Conservation (phyloP, 2,329 filamentous ascomycete genomes). For the Tympanopsis confertula region DNA sequence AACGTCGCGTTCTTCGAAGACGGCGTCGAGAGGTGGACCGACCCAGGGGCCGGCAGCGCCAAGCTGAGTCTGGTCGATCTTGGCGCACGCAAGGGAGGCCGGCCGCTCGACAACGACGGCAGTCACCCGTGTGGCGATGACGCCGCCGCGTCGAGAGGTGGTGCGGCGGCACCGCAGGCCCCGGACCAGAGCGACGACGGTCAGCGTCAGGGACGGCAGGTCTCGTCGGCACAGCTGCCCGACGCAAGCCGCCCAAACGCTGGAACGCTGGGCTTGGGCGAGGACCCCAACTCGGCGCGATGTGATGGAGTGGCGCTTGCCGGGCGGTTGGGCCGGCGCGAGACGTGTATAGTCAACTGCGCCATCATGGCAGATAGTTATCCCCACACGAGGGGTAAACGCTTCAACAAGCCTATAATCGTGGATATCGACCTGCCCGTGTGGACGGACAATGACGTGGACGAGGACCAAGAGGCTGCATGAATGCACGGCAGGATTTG, state of each 20-base stretch:
- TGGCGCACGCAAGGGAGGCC: conserved; percentile 27
- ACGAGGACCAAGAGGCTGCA: conserved; percentile 1
- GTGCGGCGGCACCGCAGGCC: background rate
- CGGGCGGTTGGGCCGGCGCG: conserved; percentile 34
- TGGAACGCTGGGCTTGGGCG: conserved; percentile 25
- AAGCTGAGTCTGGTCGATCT: conserved; percentile 56
- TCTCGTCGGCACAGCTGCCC: background rate
- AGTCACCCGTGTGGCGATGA: conserved; percentile 7
- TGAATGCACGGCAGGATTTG: too few species aligned
- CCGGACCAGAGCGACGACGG: background rate
- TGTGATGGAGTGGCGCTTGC: conserved; percentile 26
- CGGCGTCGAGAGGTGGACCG: conserved; percentile 36
- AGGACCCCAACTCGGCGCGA: conserved; percentile 23
- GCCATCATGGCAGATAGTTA: conserved; percentile 60
- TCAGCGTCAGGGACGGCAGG: background rate
- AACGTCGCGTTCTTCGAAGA: conserved; percentile 32
- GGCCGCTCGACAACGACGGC: conserved; percentile 34
- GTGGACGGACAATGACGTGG: conserved; percentile 24
- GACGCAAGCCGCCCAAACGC: conserved; percentile 10
- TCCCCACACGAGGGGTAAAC: conserved; percentile 49
- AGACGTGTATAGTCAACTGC: conserved; percentile 74
- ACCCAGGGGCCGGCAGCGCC: conserved; percentile 40
- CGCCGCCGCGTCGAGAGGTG: background rate
- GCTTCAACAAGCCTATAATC: conserved; percentile 70
- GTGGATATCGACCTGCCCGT: conserved; percentile 66